Evolutionary conservation across 2,329 filamentous ascomycete genomes (phyloP).

Genomic region (Pseudopithomyces maydicus): DNA sequence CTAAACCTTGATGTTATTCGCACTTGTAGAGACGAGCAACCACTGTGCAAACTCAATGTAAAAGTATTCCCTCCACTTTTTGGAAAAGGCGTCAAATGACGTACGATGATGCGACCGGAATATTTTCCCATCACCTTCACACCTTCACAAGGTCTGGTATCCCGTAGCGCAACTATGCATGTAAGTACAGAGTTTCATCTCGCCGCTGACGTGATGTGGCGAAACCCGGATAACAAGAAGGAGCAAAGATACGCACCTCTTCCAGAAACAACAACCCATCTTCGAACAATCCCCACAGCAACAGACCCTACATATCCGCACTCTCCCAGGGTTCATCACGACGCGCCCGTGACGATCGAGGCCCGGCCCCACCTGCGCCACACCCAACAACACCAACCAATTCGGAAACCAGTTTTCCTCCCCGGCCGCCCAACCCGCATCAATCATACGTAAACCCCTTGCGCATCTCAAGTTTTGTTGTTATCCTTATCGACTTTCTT

Average conservation of each 20-base stretch:
- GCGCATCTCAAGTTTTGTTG: neutral
- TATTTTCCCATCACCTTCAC: too few species aligned
- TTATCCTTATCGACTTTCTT: neutral
- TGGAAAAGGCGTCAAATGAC: too few species aligned
- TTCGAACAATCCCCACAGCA: too few species aligned
- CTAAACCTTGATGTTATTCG: slow-evolving; percentile 55
- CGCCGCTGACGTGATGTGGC: too few species aligned
- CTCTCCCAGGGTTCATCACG: neutral
- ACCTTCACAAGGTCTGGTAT: too few species aligned
- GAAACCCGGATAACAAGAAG: too few species aligned
- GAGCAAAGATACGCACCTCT: too few species aligned
- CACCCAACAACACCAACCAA: neutral
- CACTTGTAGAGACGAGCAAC: slow-evolving; percentile 35
- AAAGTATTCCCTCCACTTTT: neutral
- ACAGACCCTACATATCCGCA: too few species aligned
- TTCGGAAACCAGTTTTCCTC: neutral
- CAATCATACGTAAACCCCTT: neutral
- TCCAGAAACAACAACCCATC: too few species aligned
- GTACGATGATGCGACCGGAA: too few species aligned
- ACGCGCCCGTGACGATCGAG: neutral
- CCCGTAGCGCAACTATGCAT: too few species aligned
- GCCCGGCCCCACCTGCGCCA: neutral
- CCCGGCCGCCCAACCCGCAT: neutral
- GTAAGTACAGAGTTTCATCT: too few species aligned
- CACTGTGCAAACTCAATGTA: neutral